Evolutionary conservation across 495 filamentous ascomycete species (phyloP).

Genomic region (Podospora bellae-mahoneyi): DNA sequence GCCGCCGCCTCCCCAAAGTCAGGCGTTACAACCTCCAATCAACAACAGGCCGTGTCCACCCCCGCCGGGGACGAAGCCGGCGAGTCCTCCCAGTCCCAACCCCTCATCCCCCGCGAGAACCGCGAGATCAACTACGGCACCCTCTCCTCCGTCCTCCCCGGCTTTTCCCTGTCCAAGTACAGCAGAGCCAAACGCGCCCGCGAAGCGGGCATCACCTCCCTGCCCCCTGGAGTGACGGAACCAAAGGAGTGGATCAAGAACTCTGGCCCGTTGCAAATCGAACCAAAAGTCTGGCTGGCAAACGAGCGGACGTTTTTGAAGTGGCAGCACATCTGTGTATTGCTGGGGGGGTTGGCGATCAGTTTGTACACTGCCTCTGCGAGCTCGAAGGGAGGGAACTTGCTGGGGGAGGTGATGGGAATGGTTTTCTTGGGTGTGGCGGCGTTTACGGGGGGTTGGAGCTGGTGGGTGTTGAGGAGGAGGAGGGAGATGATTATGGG

Average conservation of each 20-base stretch:
- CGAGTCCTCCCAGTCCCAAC: conserved; percentile 26
- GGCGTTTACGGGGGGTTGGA: conserved; percentile 79
- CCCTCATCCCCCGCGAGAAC: neutral
- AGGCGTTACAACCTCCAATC: conserved; percentile 10
- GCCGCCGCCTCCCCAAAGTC: conserved; percentile 11
- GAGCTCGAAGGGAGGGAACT: conserved; percentile 39
- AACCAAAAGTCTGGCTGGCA: conserved; percentile 97
- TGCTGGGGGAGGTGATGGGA: conserved; percentile 68
- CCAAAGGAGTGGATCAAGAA: conserved; percentile 90
- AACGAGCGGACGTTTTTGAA: conserved; percentile 97
- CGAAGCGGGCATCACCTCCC: conserved; percentile 18
- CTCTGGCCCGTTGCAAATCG: conserved; percentile 80
- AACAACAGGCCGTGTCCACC: conserved; percentile 17
- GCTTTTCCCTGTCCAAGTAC: conserved; percentile 70
- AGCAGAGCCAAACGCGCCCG: conserved; percentile 49
- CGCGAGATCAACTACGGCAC: conserved; percentile 45
- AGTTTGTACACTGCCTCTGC: conserved; percentile 72
- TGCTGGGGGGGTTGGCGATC: conserved; percentile 77
- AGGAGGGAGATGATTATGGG: conserved; percentile 74
- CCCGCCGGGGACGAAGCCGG: conserved; percentile 18
- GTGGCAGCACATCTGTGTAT: conserved; percentile 89
- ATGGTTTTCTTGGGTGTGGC: conserved; percentile 80
- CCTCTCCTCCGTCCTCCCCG: conserved; percentile 60
- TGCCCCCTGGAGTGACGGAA: conserved; percentile 83
- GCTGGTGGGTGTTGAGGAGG: conserved; percentile 74